Conservation (phyloP, 768 basidiomycete genomes). For the Tylopilus rubrobrunneus region DNA sequence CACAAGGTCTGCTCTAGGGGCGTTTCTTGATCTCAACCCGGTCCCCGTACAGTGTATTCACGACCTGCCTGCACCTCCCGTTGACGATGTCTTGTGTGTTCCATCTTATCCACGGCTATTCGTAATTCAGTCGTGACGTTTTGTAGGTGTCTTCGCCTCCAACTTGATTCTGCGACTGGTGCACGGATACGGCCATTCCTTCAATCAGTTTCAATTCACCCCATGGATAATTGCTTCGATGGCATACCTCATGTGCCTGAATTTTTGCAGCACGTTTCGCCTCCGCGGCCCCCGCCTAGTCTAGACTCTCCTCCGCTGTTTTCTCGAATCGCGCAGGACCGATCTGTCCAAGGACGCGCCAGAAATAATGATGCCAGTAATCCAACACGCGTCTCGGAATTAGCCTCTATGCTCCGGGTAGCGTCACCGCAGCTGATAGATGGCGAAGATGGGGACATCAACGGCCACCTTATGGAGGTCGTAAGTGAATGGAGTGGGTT, state of each 20-base stretch:
- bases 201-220: conserved; percentile 21
- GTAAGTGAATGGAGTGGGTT: conserved; percentile 65
- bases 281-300: conserved; percentile 20
- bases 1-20: conserved; percentile 19
- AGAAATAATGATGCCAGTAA: background rate
- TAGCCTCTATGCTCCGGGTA: conserved; percentile 24
- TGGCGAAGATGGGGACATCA: conserved; percentile 42
- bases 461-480: conserved; percentile 50
- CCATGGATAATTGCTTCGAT: conserved; percentile 9
- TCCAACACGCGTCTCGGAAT: conserved; percentile 20
- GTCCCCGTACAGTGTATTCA: conserved; percentile 30
- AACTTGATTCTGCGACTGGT: conserved; percentile 26
- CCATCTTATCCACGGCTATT: background rate
- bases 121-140: background rate
- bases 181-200: conserved; percentile 26
- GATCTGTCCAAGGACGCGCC: background rate
- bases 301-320: conserved; percentile 45
- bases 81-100: conserved; percentile 42
- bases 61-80: conserved; percentile 28
- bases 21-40: conserved; percentile 19
- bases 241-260: conserved; percentile 18
- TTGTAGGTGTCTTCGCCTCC: conserved; percentile 31
- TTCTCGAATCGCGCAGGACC: conserved; percentile 25
- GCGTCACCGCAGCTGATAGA: conserved; percentile 28
- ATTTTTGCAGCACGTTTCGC: conserved; percentile 32